phyloP scores from a whole-genome alignment of 2,329 filamentous ascomycete genomes.

The Penicillium polonicum region DNA sequence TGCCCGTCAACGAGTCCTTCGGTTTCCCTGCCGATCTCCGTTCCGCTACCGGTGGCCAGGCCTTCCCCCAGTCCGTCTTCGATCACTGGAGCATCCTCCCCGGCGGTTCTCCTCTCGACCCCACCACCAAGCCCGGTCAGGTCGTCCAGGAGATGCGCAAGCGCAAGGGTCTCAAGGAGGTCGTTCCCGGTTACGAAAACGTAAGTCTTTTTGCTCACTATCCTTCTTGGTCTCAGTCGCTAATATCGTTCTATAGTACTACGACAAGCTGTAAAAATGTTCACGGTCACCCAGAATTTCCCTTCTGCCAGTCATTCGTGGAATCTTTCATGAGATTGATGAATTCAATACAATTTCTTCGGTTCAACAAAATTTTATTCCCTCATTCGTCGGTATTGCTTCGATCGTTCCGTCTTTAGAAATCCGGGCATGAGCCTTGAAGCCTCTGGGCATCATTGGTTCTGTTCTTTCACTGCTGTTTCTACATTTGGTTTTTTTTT shows the following conservation, averaged over 20 bases:
- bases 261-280: slow-evolving; percentile 89
- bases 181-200: slow-evolving; percentile 91
- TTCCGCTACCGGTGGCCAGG: slow-evolving; percentile 89
- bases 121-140: slow-evolving; percentile 74
- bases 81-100: slow-evolving; percentile 98
- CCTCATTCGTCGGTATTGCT: slow-evolving; percentile 26
- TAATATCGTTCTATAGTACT: slow-evolving; percentile 65
- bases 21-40: slow-evolving; percentile 98
- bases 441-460: slow-evolving; percentile 7
- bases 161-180: slow-evolving; percentile 98
- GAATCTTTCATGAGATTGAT: slow-evolving; percentile 46
- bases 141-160: slow-evolving; percentile 90
- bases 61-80: slow-evolving; percentile 98
- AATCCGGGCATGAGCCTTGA: slow-evolving; percentile 8
- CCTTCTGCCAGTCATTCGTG: slow-evolving; percentile 38
- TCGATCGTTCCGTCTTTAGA: slow-evolving; percentile 32
- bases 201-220: slow-evolving; percentile 59
- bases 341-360: slow-evolving; percentile 41
- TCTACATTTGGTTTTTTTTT: slow-evolving; percentile 22
- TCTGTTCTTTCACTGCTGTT: slow-evolving; percentile 25
- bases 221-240: background rate
- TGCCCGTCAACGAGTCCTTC: slow-evolving; percentile 96
- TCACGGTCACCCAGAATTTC: slow-evolving; percentile 43
- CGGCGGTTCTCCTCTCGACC: slow-evolving; percentile 87
- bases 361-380: slow-evolving; percentile 32